A percentile compares a stretch with the other conserved stretches of the same genome.
Conservation (phyloP, 2,329 filamentous ascomycete species). For the Falciphora oryzae region DNA sequence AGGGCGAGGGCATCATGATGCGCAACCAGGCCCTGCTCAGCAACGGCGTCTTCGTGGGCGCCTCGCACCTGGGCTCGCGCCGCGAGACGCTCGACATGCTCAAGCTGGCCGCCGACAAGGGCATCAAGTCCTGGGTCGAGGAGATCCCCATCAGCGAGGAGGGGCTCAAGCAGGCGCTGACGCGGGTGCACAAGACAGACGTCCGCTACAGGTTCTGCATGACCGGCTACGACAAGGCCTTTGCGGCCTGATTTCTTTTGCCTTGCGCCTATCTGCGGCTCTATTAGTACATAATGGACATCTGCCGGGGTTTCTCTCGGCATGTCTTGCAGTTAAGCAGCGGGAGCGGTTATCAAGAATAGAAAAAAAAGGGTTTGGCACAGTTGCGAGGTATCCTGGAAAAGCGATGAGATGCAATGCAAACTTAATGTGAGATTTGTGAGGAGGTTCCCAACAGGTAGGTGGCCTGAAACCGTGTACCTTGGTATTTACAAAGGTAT, state of each 20-base stretch:
- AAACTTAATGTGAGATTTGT: too few relatives aligned
- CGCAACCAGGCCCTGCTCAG: slow-evolving; percentile 36
- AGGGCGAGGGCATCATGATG: slow-evolving; percentile 65
- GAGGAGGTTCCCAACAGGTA: too few relatives aligned
- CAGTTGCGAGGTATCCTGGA: too few relatives aligned
- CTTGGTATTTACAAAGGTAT: too few relatives aligned
- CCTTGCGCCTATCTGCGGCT: neutral
- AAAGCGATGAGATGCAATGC: too few relatives aligned
- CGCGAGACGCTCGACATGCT: slow-evolving; percentile 68
- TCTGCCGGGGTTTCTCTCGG: too few relatives aligned
- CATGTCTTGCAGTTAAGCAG: too few relatives aligned
- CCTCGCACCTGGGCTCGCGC: slow-evolving; percentile 64
- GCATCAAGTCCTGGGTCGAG: slow-evolving; percentile 65
- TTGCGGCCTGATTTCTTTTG: slow-evolving; percentile 34
- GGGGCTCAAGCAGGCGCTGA: slow-evolving; percentile 63
- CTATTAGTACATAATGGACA: neutral
- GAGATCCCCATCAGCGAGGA: slow-evolving; percentile 67
- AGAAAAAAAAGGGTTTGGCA: too few relatives aligned
- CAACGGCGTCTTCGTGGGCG: slow-evolving; percentile 42
- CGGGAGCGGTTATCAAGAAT: too few relatives aligned
- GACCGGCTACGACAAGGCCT: slow-evolving; percentile 63
- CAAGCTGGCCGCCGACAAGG: slow-evolving; percentile 63
- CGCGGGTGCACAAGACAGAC: slow-evolving; percentile 63
- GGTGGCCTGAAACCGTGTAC: too few relatives aligned
- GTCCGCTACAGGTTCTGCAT: slow-evolving; percentile 73